These are phyloP conservation scores for Cudoniella acicularis DNA, from an alignment of 495 filamentous ascomycete genomes.

Conservation along the genomic window DNA sequence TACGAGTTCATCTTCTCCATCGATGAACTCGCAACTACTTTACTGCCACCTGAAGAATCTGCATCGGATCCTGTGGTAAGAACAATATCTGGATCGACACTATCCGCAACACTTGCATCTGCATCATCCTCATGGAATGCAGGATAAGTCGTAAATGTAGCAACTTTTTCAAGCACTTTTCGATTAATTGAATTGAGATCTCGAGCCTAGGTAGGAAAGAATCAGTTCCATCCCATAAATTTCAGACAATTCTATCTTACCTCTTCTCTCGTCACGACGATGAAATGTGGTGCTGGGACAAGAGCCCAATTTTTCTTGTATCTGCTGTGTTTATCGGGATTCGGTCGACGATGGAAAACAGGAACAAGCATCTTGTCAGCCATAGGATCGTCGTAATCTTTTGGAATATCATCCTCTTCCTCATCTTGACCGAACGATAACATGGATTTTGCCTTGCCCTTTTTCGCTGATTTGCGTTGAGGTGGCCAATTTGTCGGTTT, in stretches of 20 bases:
- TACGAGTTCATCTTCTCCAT: conserved; percentile 87
- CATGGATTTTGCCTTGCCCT: conserved; percentile 36
- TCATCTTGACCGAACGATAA: conserved; percentile 41
- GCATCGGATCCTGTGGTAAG: conserved; percentile 70
- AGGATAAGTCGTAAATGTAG: conserved; percentile 33
- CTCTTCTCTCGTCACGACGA: conserved; percentile 46
- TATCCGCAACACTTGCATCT: conserved; percentile 40
- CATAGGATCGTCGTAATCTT: conserved; percentile 55
- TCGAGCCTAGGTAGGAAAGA: conserved; percentile 28
- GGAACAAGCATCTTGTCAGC: conserved; percentile 74
- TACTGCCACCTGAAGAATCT: conserved; percentile 63
- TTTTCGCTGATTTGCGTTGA: conserved; percentile 38
- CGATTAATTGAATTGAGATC: conserved; percentile 47
- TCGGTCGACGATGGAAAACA: conserved; percentile 61
- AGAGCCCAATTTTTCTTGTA: conserved; percentile 25
- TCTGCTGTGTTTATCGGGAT: background rate
- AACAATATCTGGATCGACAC: conserved; percentile 64
- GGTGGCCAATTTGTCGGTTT: conserved; percentile 71
- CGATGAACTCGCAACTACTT: conserved; percentile 73
- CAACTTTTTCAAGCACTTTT: conserved; percentile 44
- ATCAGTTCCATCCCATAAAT: no score
- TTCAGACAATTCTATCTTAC: conserved; percentile 6
- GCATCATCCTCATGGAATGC: conserved; percentile 42
- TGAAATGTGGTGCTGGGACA: conserved; percentile 43
- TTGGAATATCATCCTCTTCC: conserved; percentile 55